Percentiles rank a stretch among this genome's conserved stretches.
phyloP scores from a whole-genome alignment of 768 basidiomycete species.

The Hygrocybe punicea region DNA sequence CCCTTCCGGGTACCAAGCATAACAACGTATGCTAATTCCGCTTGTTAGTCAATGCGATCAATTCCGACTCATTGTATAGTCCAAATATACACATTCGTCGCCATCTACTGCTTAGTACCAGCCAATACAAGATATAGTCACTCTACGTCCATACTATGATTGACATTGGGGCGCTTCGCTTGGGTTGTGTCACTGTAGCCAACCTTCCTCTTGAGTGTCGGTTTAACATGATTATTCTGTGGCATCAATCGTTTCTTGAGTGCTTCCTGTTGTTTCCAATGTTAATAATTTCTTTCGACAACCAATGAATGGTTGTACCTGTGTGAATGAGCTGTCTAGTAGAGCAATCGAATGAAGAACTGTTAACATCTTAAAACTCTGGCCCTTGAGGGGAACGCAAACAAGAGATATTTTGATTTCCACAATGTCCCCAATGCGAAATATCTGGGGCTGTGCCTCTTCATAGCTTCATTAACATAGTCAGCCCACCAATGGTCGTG shows the following conservation, averaged over 20 bases:
- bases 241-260: background rate
- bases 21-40: too few species aligned
- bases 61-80: too few species aligned
- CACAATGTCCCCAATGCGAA: conserved; percentile 14
- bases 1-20: too few species aligned
- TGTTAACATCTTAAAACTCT: too few species aligned
- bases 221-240: too few species aligned
- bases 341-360: conserved; percentile 12
- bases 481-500: background rate
- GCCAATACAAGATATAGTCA: too few species aligned
- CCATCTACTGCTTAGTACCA: too few species aligned
- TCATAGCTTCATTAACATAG: background rate
- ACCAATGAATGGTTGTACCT: conserved; percentile 5
- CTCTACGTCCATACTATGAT: background rate
- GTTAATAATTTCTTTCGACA: background rate
- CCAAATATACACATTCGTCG: too few species aligned
- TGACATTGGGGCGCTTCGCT: background rate
- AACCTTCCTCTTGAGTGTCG: background rate
- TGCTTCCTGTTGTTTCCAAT: background rate
- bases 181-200: background rate
- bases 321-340: conserved; percentile 8
- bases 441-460: conserved; percentile 1
- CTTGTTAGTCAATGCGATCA: too few species aligned
- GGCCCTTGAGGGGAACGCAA: too few species aligned
- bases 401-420: conserved; percentile 12